These are phyloP conservation scores for Triangularia setosa DNA, from an alignment of 2,329 filamentous ascomycete genomes.

Conservation along the genomic window DNA sequence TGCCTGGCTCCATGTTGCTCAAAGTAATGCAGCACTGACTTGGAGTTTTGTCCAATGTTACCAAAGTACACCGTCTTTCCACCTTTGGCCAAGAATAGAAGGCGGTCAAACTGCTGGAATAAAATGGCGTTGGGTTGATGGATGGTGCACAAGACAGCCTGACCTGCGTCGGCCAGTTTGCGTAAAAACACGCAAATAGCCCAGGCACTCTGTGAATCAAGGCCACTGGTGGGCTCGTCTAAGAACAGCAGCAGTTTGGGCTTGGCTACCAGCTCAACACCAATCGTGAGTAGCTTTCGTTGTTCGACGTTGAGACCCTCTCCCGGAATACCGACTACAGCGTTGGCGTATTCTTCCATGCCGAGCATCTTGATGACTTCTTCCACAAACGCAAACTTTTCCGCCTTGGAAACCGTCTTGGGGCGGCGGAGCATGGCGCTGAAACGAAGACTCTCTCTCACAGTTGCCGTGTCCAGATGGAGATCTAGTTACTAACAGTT, in stretches of 20 bases:
- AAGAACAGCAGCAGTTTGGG: constrained; percentile 59
- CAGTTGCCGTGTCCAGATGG: constrained; percentile 52
- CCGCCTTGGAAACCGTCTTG: constrained; percentile 46
- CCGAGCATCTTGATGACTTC: constrained; percentile 63
- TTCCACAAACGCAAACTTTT: constrained; percentile 61
- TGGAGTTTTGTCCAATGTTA: constrained; percentile 58
- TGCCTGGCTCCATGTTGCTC: constrained; percentile 54
- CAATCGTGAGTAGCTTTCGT: constrained; percentile 59
- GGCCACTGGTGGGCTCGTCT: constrained; percentile 71
- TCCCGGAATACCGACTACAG: constrained; percentile 60
- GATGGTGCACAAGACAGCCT: constrained; percentile 49
- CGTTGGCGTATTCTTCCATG: constrained; percentile 64
- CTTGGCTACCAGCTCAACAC: constrained; percentile 55
- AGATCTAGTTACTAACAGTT: constrained; percentile 40
- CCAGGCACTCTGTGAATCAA: constrained; percentile 71
- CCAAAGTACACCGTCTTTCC: constrained; percentile 69
- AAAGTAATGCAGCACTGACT: constrained; percentile 57
- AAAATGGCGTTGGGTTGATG: constrained; percentile 47
- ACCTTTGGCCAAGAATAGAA: constrained; percentile 59
- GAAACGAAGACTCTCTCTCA: constrained; percentile 52
- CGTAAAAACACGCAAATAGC: constrained; percentile 66
- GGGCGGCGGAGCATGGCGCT: constrained; percentile 58
- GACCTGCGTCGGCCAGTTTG: constrained; percentile 53
- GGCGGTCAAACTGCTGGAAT: constrained; percentile 51
- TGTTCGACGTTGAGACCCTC: constrained; percentile 58